Evolutionary conservation across 176 grass and related monocot species (phyloP), one percentile per base, ranked within the genome.

Genomic region (Bothriochloa decipiens): DNA sequence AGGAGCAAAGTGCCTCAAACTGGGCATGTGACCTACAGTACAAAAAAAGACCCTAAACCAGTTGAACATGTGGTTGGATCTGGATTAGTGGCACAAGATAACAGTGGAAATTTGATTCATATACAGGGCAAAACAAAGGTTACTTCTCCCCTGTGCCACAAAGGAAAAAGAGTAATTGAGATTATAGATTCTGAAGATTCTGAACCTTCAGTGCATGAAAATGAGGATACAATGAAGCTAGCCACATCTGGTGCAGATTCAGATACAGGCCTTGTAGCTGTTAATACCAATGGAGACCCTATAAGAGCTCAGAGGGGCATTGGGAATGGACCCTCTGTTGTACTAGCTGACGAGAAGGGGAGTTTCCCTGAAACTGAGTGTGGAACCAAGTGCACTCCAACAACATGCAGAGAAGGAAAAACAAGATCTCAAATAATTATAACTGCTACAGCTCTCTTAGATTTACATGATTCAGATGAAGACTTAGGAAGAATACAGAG

Each of bases 381-480:
- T 8, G 8, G 28, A 75, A 36, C 11, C 65, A 80, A 74, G 40
- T 46, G 16, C 80, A 74, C 45, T 37, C 69, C 65, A 39, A n/a
- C 65, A 65, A 23, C 17, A 11, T 62, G 40, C 33, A 81, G 42
- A 6, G 42, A 70, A 89, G 42, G 1, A n/a, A 53, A 64, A 62
- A 79, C 75, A 70, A 75, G 7, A 33, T 60, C 46, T 62, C 16
- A 60, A 67, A 22, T 5, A 58, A n/a, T 46, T 76, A n/a, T 42
- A 78, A 77, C 14, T 77, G 53, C 55, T 65, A 45, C 14, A 17
- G 57, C 20, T 86, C 65, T 36, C 26, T 65, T 27, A 18, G 47
- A 86, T 27, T 67, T 79, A 18, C 58, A 68, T 53, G 65, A 82
- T 86, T 83, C 60, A 23, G 60, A 58, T 78, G n/a, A 86, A 82